Percentiles rank a stretch among this genome's conserved stretches.
phyloP scores from a whole-genome alignment of 805 yeast genomes.

The Torulaspora microellipsoides region DNA sequence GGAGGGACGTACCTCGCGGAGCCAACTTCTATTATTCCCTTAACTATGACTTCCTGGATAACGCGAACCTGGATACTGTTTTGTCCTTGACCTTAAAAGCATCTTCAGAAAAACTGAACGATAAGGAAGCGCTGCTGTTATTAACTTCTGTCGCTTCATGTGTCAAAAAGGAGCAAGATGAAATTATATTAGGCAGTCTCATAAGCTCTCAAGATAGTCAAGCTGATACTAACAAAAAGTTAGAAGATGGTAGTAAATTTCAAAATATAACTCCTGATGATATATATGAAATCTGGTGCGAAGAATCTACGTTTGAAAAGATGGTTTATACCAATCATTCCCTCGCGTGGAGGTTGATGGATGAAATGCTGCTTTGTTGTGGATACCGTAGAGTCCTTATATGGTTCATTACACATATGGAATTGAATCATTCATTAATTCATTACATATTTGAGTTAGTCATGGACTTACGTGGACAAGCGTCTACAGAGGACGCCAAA shows the following conservation, averaged over 20 bases:
- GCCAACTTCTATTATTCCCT: slow-evolving; percentile 41
- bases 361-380: slow-evolving; percentile 65
- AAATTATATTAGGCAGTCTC: slow-evolving; percentile 22
- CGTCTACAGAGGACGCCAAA: slow-evolving; percentile 4
- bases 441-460: slow-evolving; percentile 61
- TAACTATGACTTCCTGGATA: slow-evolving; percentile 19
- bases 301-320: slow-evolving; percentile 46
- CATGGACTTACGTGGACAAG: slow-evolving; percentile 51
- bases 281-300: slow-evolving; percentile 45
- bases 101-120: slow-evolving; percentile 14
- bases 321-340: slow-evolving; percentile 49
- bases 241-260: slow-evolving; percentile 17
- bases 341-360: slow-evolving; percentile 52
- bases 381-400: slow-evolving; percentile 61
- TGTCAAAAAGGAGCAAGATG: slow-evolving; percentile 41
- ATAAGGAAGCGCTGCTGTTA: slow-evolving; percentile 17
- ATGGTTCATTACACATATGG: slow-evolving; percentile 63
- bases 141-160: slow-evolving; percentile 48
- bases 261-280: slow-evolving; percentile 43
- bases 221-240: slow-evolving; percentile 25
- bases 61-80: slow-evolving; percentile 14
- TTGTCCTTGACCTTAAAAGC: slow-evolving; percentile 19
- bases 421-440: slow-evolving; percentile 50
- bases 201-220: slow-evolving; percentile 9
- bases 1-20: slow-evolving; percentile 69